Conservation (phyloP, 371 early-diverging fungal genomes). For the Mortierella sp. region DNA sequence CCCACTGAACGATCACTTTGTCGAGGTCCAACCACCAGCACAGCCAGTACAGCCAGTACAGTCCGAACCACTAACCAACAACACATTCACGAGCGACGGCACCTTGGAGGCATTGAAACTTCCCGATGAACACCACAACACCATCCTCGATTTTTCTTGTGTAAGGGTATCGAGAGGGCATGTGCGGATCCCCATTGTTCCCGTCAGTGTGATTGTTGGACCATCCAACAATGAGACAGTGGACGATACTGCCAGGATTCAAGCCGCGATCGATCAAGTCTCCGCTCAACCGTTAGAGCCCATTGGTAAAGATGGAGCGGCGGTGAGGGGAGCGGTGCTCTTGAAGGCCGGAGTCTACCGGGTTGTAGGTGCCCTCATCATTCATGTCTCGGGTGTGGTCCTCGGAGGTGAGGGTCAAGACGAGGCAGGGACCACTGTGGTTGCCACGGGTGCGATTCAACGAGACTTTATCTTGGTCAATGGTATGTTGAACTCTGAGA, state of each 20-base stretch:
- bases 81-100: neutral
- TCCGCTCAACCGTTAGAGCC: constrained; percentile 5
- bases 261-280: constrained; percentile 30
- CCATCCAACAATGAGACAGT: constrained; percentile 3
- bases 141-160: constrained; percentile 36
- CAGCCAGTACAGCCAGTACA: neutral
- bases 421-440: constrained; percentile 20
- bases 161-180: constrained; percentile 39
- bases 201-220: constrained; percentile 16
- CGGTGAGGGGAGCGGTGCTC: constrained; percentile 24
- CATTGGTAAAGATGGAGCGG: constrained; percentile 17
- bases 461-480: constrained; percentile 31
- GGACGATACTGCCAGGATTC: constrained; percentile 32
- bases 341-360: constrained; percentile 29
- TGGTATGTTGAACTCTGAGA: constrained; percentile 19
- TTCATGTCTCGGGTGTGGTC: constrained; percentile 24
- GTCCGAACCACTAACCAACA: too few relatives aligned
- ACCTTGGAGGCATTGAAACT: constrained; percentile 15
- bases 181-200: constrained; percentile 19
- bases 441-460: constrained; percentile 31
- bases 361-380: constrained; percentile 22
- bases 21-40: neutral
- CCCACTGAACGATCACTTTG: neutral
- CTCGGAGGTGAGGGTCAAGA: constrained; percentile 33
- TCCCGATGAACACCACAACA: constrained; percentile 25